Base-by-base conservation (phyloP, 1,139 yeast genomes). In the Debaryomyces subglobosus region DNA sequence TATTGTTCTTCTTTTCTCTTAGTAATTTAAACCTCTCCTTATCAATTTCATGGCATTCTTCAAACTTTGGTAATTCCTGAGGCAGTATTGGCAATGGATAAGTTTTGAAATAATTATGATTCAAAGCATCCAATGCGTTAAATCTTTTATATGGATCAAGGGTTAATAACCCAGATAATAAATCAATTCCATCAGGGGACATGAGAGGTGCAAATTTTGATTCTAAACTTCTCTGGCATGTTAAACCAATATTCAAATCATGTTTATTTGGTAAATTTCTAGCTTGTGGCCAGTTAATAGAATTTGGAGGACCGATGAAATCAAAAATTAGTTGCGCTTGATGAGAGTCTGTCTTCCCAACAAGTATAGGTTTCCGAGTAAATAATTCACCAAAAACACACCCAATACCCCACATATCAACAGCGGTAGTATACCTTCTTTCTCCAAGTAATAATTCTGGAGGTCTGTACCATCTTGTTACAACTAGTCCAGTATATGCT, bases 391-490 rank as follows among this genome's bases (percentile, higher is more conserved):
- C 99, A 66, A 95, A 85, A 0, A 95, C 96, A 69, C 99, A 95
- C 2, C 99, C 99, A 10, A 89, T 82, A 0, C 98, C 98, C 99
- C 99, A 94, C 68, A 94, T 78, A 68, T 94, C 97, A 16, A 94
- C 92, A 0, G 98, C 96, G 0, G 97, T 89, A 2, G 98, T 91
- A 62, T 94, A 94, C 51, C 79, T 75, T 52, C 87, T 75, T 57
- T 91, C 96, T 1, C 97, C 97, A 47, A 94, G 69, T 21, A 94
- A 77, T 20, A 94, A 76, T 65, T 94, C 97, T 0, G 98, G 99
- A 0, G 99, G 96, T 50, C 99, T 77, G 67, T 95, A 94, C 99
- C 99, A 94, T 58, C 99, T 72, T 0, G 99, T 94, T 21, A 94
- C 98, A 3, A 94, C 99, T 52, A 91, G 78, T 3, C 90, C 92